A percentile compares a stretch with the other conserved stretches of the same genome.
These are phyloP conservation scores for Mallotus repandus DNA, from an alignment of 441 rosid species.

Conservation along the genomic window DNA sequence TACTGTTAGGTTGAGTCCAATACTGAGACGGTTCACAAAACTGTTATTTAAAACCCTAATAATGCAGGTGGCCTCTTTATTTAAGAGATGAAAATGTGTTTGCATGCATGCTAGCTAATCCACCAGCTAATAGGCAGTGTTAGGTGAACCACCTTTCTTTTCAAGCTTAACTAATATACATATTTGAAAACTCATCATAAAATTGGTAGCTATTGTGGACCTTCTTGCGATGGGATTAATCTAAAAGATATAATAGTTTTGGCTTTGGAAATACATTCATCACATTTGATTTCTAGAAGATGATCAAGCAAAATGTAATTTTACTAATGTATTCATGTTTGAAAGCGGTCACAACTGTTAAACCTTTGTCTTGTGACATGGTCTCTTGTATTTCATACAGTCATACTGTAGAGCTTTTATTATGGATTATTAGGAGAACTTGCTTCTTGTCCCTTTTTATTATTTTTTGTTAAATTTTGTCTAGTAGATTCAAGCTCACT, in stretches of 20 bases:
- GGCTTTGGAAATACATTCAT: background rate
- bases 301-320: slow-evolving; percentile 2
- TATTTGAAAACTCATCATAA: background rate
- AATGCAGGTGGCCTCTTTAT: no score
- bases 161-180: background rate
- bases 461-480: background rate
- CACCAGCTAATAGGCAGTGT: background rate
- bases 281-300: slow-evolving; percentile 5
- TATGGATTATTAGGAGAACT: background rate
- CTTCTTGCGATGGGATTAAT: background rate
- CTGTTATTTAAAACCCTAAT: no score
- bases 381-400: background rate
- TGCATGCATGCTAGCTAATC: background rate
- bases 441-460: background rate
- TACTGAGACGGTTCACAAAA: no score
- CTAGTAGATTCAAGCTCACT: slow-evolving; percentile 16
- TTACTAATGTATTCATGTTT: background rate
- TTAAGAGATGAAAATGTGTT: no score
- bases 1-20: no score
- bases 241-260: background rate
- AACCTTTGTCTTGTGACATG: background rate
- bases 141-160: background rate
- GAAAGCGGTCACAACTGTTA: background rate
- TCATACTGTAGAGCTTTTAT: background rate
- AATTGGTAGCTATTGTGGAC: background rate